These are phyloP conservation scores for Crepidotus sp. DNA, from an alignment of 1,284 basidiomycete genomes.

Conservation along the genomic window DNA sequence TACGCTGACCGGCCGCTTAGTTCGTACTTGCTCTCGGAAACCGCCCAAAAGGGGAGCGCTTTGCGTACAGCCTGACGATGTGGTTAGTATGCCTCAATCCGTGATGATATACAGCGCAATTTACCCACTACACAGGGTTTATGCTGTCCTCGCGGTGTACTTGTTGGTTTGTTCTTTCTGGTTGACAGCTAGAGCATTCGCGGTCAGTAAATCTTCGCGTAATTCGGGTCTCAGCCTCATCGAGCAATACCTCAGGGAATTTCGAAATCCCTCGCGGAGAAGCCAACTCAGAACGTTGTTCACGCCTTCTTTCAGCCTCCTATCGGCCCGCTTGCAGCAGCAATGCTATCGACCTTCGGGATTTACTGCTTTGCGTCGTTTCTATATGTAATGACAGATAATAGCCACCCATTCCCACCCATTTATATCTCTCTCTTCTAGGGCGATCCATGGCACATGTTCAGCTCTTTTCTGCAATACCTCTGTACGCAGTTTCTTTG, in stretches of 20 bases:
- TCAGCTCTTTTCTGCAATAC: conserved; percentile 94
- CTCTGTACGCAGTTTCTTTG: conserved; percentile 38
- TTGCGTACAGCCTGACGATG: conserved; percentile 76
- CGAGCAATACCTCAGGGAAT: conserved; percentile 42
- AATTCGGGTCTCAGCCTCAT: no score
- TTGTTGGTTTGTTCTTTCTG: conserved; percentile 80
- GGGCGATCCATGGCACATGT: conserved; percentile 97
- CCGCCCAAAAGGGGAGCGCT: conserved; percentile 88
- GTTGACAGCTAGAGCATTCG: conserved; percentile 72
- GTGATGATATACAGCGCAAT: no score
- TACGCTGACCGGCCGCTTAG: no score
- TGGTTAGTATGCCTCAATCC: no score
- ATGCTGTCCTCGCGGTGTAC: conserved; percentile 71
- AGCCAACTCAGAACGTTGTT: no score
- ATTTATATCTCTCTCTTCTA: no score
- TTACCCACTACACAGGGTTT: no score
- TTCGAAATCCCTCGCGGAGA: no score
- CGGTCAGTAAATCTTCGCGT: no score
- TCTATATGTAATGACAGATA: conserved; percentile 85
- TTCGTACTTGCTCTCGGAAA: conserved; percentile 96
- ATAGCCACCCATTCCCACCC: no score
- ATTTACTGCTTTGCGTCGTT: conserved; percentile 81
- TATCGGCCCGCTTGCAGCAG: conserved; percentile 78
- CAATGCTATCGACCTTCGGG: conserved; percentile 82
- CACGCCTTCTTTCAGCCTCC: conserved; percentile 61